phyloP scores from a whole-genome alignment of 345 rosid genomes.

The Eucalyptus viminalis region DNA sequence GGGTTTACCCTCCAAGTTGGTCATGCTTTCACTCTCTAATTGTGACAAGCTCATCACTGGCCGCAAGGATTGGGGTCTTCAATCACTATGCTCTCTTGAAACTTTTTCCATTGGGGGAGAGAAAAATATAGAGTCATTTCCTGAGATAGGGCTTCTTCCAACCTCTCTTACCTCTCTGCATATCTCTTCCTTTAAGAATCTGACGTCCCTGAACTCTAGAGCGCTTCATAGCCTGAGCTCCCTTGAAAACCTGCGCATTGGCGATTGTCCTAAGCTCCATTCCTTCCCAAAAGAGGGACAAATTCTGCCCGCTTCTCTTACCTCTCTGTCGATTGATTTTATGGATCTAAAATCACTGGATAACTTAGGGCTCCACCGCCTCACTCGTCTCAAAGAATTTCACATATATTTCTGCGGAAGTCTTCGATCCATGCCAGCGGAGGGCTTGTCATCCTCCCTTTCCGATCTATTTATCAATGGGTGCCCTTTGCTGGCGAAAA shows the following conservation, averaged over 20 bases:
- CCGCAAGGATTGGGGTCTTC: neutral
- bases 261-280: neutral
- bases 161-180: no score
- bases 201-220: neutral
- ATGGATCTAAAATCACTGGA: neutral
- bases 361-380: neutral
- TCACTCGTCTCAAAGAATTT: neutral
- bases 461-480: neutral
- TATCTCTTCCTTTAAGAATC: accelerated
- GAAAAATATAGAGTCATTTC: neutral
- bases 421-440: neutral
- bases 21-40: neutral
- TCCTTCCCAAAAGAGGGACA: neutral
- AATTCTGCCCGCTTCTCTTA: neutral
- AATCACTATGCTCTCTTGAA: neutral
- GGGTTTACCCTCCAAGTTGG: neutral
- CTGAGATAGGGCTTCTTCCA: neutral
- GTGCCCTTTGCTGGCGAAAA: neutral
- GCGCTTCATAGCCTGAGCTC: neutral
- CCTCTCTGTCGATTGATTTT: neutral
- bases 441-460: neutral
- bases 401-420: neutral
- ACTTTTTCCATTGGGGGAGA: neutral
- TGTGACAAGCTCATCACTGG: neutral
- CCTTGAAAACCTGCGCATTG: neutral